These are phyloP conservation scores for Alternaria infectoria DNA, from an alignment of 2,329 filamentous ascomycete species.

Conservation along the genomic window DNA sequence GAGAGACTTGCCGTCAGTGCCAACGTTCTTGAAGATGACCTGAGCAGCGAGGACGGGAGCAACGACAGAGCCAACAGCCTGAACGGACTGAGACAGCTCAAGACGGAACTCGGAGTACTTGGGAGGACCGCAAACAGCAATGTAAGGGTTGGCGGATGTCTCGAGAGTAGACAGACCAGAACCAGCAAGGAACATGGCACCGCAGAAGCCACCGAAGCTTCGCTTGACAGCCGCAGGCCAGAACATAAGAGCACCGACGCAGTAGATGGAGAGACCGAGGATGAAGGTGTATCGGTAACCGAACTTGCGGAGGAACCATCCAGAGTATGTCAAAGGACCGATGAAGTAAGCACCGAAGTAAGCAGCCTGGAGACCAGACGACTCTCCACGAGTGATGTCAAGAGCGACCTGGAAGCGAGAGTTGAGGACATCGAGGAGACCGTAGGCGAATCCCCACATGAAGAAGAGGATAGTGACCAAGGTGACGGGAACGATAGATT, in stretches of 20 bases:
- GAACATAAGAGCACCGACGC: slow-evolving; percentile 76
- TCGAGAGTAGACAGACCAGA: slow-evolving; percentile 76
- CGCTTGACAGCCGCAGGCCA: slow-evolving; percentile 79
- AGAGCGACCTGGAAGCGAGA: slow-evolving; percentile 52
- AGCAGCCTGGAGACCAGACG: slow-evolving; percentile 67
- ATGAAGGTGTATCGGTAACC: slow-evolving; percentile 86
- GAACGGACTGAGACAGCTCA: slow-evolving; percentile 78
- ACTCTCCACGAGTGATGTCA: slow-evolving; percentile 59
- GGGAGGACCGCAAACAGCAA: slow-evolving; percentile 71
- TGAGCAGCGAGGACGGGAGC: slow-evolving; percentile 75
- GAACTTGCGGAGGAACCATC: slow-evolving; percentile 70
- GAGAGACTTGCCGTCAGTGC: slow-evolving; percentile 62
- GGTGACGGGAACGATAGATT: slow-evolving; percentile 57
- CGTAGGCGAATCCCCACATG: slow-evolving; percentile 60
- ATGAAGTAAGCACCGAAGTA: slow-evolving; percentile 68
- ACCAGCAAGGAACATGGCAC: slow-evolving; percentile 73
- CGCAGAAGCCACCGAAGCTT: slow-evolving; percentile 77
- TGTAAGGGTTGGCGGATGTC: slow-evolving; percentile 72
- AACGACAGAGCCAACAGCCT: slow-evolving; percentile 76
- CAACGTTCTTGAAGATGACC: slow-evolving; percentile 72
- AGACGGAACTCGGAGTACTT: slow-evolving; percentile 77
- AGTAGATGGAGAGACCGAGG: slow-evolving; percentile 71
- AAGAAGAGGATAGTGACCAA: slow-evolving; percentile 58
- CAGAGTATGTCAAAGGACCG: slow-evolving; percentile 60
- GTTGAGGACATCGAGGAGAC: slow-evolving; percentile 55